Base-by-base conservation (phyloP, 176 grass and related monocot species). In the Carex parvula region DNA sequence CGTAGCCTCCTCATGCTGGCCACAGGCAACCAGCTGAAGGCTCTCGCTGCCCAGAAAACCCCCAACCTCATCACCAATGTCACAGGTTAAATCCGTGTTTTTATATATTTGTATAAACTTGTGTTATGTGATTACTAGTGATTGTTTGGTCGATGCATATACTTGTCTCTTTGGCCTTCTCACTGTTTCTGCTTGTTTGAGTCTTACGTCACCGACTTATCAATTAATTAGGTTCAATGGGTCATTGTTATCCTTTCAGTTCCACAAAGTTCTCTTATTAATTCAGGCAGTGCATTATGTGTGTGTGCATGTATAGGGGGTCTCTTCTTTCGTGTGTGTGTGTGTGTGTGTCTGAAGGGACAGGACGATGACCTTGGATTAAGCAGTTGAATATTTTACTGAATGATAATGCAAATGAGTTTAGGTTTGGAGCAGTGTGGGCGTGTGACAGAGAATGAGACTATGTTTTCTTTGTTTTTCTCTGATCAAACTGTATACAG, bases 31-130 rank as follows among this genome's bases (percentile, higher is more conserved):
- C 87, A 98, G 84, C 83, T 98, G 82, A 95, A 89, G 92, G 96
- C 96, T 86, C 96, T 98, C 59, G 91, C 85, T 88, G 89, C 91
- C 80, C 87, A 89, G 74, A 98, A 95, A 86, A 78, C 70, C 59
- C 95, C 92, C 56, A 98, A 94, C 81, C 74, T 91, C 65, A 98
- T 98, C 85, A 98, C 92, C 42, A 98, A 98, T 83, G 92, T 98
- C 80, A 98, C 93, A 89, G 89, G 96, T 95, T 73, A 90, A 18
- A 77, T 77, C 13, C 22, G 32, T 77, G 46, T 55, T 29, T 56
- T 55, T 30, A 77, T 77, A 77, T 39, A 39, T 39, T 39, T 39
- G 37, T 39, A 39, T 39, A 39, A 33, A 70, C 35, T 70, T 42
- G 35, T 41, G 29, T 35, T 67, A 14, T 33, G 14, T 67, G 29